Evolutionary conservation across 2,329 filamentous ascomycete species (phyloP), one percentile per base, ranked within the genome.

Genomic region (Cryphonectria radicalis): DNA sequence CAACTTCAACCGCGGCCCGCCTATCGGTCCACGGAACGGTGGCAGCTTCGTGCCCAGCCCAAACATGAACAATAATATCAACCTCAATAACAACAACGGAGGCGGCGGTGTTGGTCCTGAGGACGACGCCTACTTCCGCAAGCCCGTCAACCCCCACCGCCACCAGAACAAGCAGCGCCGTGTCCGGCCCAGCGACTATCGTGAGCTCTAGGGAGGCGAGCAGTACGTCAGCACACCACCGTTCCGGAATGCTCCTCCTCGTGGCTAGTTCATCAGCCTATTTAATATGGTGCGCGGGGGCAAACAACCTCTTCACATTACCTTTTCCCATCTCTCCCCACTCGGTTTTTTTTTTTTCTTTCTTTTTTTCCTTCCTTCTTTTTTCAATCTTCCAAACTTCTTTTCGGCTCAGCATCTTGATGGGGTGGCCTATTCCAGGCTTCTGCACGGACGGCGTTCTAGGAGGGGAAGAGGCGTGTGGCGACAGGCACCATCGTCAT

Each of bases 81-180:
- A 78, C 42, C 80, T 80, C 75, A 77, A 77, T 66, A 74, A 75
- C 53, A 74, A 74, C 63, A 74, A 74, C 43, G 46, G 46, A 10
- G 37, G 37, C 66, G 73, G 76, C 74, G 79, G 78, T 57, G 83
- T 5, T 11, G 46, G 40, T 37, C 22, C 40, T 74, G 93, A 97
- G 70, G 94, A 97, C 71, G 93, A 94, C 72, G 93, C 96, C 8
- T 99, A 99, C 82, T 97, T 98, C 80, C 89, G 96, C 71, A 95
- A 97, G 80, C 96, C 96, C 0, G 93, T 98, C 73, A 99, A 99
- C 79, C 95, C 95, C 2, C 93, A 97, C 79, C 90, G 96, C 66
- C 93, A 96, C 79, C 92, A 95, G 80, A 93, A 94, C 78, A 89
- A 92, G 77, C 91, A 94, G 77, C 89, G 92, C 74, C 87, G 93